phyloP scores from a whole-genome alignment of 169 alveolate genomes.

The Perkinsus olseni region DNA sequence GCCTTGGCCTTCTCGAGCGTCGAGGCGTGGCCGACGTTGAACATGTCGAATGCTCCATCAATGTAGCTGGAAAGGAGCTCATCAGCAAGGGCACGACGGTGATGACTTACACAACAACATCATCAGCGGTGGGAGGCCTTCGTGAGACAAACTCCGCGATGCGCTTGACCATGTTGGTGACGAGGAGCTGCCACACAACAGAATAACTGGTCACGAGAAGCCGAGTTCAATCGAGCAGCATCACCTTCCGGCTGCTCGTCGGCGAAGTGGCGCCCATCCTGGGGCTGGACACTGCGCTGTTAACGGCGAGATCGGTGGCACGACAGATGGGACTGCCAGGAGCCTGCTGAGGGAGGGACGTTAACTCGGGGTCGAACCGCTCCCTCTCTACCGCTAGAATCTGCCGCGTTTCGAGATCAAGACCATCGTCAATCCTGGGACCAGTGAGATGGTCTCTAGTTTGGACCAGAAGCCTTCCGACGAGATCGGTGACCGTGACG shows the following conservation, averaged over 20 bases:
- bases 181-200: background rate
- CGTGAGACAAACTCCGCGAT: constrained; percentile 41
- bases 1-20: constrained; percentile 55
- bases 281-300: background rate
- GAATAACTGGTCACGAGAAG: too few relatives aligned
- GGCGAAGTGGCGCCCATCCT: background rate
- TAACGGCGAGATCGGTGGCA: background rate
- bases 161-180: constrained; percentile 20
- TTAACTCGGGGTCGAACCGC: background rate
- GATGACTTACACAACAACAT: constrained; percentile 48
- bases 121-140: constrained; percentile 56
- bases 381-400: too few relatives aligned
- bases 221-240: background rate
- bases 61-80: constrained; percentile 18
- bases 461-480: constrained; percentile 54
- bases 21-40: constrained; percentile 50
- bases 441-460: constrained; percentile 37
- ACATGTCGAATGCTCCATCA: constrained; percentile 57
- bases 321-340: constrained; percentile 35
- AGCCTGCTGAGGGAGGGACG: constrained; percentile 30
- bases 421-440: constrained; percentile 24
- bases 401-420: background rate
- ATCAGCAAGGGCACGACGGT: background rate
- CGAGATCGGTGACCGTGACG: constrained; percentile 60
- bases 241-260: background rate